Conservation (phyloP, 768 basidiomycete genomes). For the Boletus rubropictus region DNA sequence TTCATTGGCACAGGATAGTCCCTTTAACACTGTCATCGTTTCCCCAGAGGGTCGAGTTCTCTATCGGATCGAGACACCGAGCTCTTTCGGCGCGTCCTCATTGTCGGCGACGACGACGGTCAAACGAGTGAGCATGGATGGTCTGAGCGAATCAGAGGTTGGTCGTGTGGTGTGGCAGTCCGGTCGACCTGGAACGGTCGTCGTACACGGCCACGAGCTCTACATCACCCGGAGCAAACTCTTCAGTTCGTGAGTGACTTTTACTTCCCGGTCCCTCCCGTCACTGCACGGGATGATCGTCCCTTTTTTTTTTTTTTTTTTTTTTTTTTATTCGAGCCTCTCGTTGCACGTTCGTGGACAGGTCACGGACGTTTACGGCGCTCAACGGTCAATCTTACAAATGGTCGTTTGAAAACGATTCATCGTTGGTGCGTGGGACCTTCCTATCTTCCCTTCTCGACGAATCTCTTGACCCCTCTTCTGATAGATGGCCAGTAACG, state of each 20-base stretch:
- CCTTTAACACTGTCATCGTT: constrained; percentile 29
- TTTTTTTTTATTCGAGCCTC: neutral
- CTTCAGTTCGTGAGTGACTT: constrained; percentile 29
- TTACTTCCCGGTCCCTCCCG: neutral
- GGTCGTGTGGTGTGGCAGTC: constrained; percentile 30
- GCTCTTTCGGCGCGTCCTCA: constrained; percentile 5
- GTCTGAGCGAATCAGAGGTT: constrained; percentile 22
- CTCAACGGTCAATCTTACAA: constrained; percentile 32
- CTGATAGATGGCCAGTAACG: constrained; percentile 30
- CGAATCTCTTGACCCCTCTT: neutral
- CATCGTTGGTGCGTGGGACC: constrained; percentile 23
- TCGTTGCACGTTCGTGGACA: neutral
- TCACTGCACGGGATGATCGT: neutral
- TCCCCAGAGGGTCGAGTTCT: constrained; percentile 26
- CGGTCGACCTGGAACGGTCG: constrained; percentile 23
- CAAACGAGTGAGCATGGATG: constrained; percentile 22
- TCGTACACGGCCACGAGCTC: constrained; percentile 27
- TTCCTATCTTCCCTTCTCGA: neutral
- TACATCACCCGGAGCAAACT: constrained; percentile 21
- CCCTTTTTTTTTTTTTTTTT: neutral
- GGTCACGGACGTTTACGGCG: constrained; percentile 31
- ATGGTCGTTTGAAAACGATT: constrained; percentile 31
- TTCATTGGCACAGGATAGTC: constrained; percentile 28
- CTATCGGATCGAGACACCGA: constrained; percentile 30
- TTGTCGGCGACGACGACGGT: constrained; percentile 19